Base-by-base conservation (phyloP, 768 basidiomycete species). In the Clitopilus hobsonii region DNA sequence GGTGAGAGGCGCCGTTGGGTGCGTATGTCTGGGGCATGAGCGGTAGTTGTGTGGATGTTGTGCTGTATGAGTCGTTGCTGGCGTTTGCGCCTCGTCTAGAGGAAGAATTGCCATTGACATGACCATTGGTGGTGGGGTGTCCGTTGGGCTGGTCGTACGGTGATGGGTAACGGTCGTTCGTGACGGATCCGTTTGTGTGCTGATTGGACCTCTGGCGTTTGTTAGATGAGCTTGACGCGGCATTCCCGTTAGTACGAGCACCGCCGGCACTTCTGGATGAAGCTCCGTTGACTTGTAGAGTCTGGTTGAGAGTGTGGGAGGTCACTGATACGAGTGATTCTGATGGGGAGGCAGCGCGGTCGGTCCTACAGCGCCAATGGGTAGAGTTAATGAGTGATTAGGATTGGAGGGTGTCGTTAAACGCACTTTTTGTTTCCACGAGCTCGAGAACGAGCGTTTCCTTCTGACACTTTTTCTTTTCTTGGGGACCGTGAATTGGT, bases 291-390 rank as follows among this genome's bases (percentile, higher is more conserved):
- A 63, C 65, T 38, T 75, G 72, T 10, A 69, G 59, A 29, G 61
- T 65, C 38, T 74, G 73, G 23, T 70, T 66, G 22, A 75, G 80
- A 52, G 81, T 68, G 60, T 89, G 86, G 25, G 86, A 86, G n/a
- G 80, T 82, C 64, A 84, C 79, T 1, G 89, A 91, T 38, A 86
- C 73, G 29, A 89, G 63, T 7, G 89, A 91, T 62, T 90, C 89
- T 11, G 88, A 77, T 5, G 89, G 89, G 1, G 89, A 91, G 23
- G 75, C 71, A 11, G 77, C 79, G 51, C 88, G 84, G 61, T 89
- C 87, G 25, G 68, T 73, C 67, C 87, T 89, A 61, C 26, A 47
- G 51, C 54, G 23, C 26, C n/a, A 18, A 18, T 27, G 18, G 14
- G 30, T 2, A 18, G 51, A 41, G 30, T 18, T 53, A 4, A 52